Percentiles rank a stretch among this genome's conserved stretches.
phyloP scores from a whole-genome alignment of 2,329 filamentous ascomycete species.

The Aspergillus ibericus region DNA sequence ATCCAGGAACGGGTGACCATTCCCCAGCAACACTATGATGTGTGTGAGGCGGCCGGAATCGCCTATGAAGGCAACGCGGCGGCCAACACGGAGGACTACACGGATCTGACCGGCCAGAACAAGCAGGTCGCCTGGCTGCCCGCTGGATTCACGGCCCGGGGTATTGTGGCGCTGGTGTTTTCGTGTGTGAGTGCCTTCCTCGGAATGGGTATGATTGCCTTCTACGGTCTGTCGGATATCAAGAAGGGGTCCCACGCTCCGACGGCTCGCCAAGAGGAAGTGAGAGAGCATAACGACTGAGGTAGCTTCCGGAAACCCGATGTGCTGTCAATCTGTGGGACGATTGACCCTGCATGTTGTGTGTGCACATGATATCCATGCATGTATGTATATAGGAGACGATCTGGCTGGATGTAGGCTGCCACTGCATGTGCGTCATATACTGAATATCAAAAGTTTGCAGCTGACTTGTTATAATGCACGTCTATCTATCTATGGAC shows the following conservation, averaged over 20 bases:
- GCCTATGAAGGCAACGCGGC: constrained; percentile 70
- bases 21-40: constrained; percentile 60
- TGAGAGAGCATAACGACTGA: not conserved
- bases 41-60: constrained; percentile 55
- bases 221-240: constrained; percentile 52
- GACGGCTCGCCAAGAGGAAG: not conserved
- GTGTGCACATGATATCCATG: too few relatives aligned
- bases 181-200: constrained; percentile 67
- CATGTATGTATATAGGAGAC: too few relatives aligned
- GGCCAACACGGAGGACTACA: constrained; percentile 63
- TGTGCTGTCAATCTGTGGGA: too few relatives aligned
- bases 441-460: too few relatives aligned
- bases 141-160: constrained; percentile 67
- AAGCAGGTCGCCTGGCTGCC: constrained; percentile 58
- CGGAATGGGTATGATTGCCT: constrained; percentile 65
- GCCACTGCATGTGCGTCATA: too few relatives aligned
- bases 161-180: constrained; percentile 73
- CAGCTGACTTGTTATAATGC: too few relatives aligned
- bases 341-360: too few relatives aligned
- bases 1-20: constrained; percentile 63
- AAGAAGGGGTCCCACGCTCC: not conserved
- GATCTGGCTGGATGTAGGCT: too few relatives aligned
- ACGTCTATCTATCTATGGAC: too few relatives aligned
- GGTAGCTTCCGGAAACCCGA: too few relatives aligned
- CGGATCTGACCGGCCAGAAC: constrained; percentile 65